A percentile compares a stretch with the other conserved stretches of the same genome.
These are phyloP conservation scores for Geopyxis carbonaria DNA, from an alignment of 495 filamentous ascomycete genomes.

Conservation along the genomic window DNA sequence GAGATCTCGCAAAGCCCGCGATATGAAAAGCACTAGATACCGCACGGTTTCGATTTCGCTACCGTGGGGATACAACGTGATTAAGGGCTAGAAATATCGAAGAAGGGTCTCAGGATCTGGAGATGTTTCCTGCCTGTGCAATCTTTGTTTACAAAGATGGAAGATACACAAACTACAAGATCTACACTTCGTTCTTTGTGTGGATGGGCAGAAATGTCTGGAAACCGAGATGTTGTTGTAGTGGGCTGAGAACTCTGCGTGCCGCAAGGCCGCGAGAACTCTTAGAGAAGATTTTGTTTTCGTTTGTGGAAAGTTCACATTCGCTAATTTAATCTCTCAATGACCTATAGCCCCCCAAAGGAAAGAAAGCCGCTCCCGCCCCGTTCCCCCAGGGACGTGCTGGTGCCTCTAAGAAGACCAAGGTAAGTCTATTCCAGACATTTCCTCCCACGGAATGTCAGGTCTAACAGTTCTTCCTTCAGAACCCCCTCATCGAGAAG, in stretches of 20 bases:
- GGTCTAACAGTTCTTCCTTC: constrained; percentile 1
- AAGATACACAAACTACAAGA: constrained; percentile 7
- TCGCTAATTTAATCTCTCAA: constrained; percentile 52
- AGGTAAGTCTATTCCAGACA: constrained; percentile 65
- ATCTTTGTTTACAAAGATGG: constrained; percentile 2
- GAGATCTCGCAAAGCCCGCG: constrained; percentile 5
- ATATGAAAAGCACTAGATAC: neutral
- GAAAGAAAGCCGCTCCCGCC: constrained; percentile 89
- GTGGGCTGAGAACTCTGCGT: constrained; percentile 24
- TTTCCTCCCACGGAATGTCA: neutral
- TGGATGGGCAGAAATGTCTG: constrained; percentile 5
- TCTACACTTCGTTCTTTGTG: neutral
- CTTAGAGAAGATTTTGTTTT: constrained; percentile 65
- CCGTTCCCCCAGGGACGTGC: constrained; percentile 91
- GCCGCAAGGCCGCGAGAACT: constrained; percentile 19
- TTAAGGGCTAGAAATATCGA: neutral
- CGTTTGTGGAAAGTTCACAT: constrained; percentile 31
- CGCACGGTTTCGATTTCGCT: no score
- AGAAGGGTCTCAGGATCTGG: neutral
- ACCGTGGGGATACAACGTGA: neutral
- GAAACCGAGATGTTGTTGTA: constrained; percentile 1
- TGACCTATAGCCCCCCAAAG: constrained; percentile 94
- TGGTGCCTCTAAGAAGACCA: constrained; percentile 81
- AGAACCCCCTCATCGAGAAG: constrained; percentile 99
- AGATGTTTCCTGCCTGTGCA: neutral